Base-by-base conservation (phyloP, 225 moss, liverwort and hornwort species). In the Straminergon stramineum region DNA sequence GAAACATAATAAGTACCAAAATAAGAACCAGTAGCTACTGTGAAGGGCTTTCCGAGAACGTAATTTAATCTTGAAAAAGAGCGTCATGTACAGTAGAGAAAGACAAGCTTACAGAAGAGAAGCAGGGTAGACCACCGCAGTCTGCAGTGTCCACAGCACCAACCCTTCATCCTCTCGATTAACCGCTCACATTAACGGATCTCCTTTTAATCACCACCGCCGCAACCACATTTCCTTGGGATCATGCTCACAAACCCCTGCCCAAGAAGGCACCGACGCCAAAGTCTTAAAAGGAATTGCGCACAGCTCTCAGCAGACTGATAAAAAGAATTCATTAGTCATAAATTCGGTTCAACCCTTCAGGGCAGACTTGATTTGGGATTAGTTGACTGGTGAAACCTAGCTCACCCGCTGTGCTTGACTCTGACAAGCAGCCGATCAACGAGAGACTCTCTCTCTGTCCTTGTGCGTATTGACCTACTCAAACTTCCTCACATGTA, bases 121-220 rank as follows among this genome's bases (percentile, higher is more conserved):
- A 92, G 86, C 86, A 92, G 60, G 84, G 90, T 71, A 85, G 76
- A 87, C 83, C 83, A 89, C 91, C 80, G 57, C 89, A 86, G 85
- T 68, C 83, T 91, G 88, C 91, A 89, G 86, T 80, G 62, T 78
- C 88, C 86, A 86, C 79, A 88, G 86, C 88, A 85, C 91, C 94
- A 86, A 80, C 93, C 90, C 90, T 70, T 89, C 94, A 94, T 94
- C 89, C 90, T 92, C 89, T 90, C 86, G 56, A 69, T 61, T 87
- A 83, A 62, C 87, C 88, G 39, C 64, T 86, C 81, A 86, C 89
- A 85, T 90, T 69, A 63, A 87, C 85, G 53, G 62, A 68, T 57
- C 85, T 61, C 63, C 58, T 71, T 83, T 82, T 61, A 63, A 69
- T 88, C 90, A 92, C 71, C 82, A 32, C 89, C 85, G n/a, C 32